Base-by-base conservation (phyloP, 139 green algal species). In the Chlorella vulgaris region DNA sequence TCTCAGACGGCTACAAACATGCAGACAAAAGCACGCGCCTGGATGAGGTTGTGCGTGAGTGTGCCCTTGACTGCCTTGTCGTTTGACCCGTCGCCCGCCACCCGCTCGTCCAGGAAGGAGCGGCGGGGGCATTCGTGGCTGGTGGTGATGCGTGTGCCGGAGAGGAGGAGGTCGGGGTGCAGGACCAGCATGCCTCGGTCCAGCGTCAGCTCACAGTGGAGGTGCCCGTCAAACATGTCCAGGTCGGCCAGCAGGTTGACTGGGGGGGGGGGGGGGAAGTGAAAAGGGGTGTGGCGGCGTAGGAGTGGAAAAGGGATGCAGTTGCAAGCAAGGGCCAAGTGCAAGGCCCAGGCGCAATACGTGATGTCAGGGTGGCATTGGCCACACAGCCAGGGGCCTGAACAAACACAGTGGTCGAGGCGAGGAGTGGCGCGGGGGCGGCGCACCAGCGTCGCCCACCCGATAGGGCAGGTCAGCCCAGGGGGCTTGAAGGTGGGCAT, bases 81-180 rank as follows among this genome's bases (percentile, higher is more conserved):
- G 42, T 55, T 82, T 40, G 53, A 47, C 28, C 68, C 76, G 26
- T 84, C 84, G 42, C 85, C 89, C 39, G 85, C 77, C 85, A 88
- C 82, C 6, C 86, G 85, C 85, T 97, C 92, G n/a, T 90, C 81
- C 71, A 97, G 84, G 81, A 93, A 91, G 1, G 91, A 87, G 39
- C 91, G 86, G 21, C 93, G 92, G 1, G 74, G 26, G 81, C 93
- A 97, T 26, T 80, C 73, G 39, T 92, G 82, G 28, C 88, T 92
- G 31, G 75, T 82, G 0, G 83, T 87, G 58, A 97, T 85, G 40
- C 79, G 84, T 1, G 93, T 96, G 63, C 93, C 91, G 60, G 89
- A 94, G 65, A 97, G 83, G 69, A 97, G 88, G 47, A 94, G 28
- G 69, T 97, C 93, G 19, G 93, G 93, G 80, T 95, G 92, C 80